phyloP scores from a whole-genome alignment of 805 yeast species.

The Cyberlindnera misumaiensis region DNA sequence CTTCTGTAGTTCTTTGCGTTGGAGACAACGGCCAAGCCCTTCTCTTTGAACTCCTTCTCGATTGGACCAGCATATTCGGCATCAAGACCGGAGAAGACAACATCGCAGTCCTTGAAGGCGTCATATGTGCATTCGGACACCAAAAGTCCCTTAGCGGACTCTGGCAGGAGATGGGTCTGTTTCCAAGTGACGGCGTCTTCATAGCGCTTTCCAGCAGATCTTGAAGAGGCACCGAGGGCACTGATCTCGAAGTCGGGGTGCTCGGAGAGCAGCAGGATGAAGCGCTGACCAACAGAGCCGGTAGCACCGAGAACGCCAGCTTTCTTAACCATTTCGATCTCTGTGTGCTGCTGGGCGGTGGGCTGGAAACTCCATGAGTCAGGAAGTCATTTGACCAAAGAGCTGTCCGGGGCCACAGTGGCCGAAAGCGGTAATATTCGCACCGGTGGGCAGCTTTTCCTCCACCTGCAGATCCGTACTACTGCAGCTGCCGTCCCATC shows the following conservation, averaged over 20 bases:
- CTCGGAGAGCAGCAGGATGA: constrained; percentile 71
- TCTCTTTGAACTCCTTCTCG: constrained; percentile 75
- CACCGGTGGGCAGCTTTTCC: too few relatives aligned
- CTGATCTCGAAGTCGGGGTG: constrained; percentile 87
- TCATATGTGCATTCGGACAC: constrained; percentile 77
- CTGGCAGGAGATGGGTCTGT: constrained; percentile 81
- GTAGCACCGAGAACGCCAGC: constrained; percentile 97
- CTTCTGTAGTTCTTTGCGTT: constrained; percentile 96
- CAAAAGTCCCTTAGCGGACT: constrained; percentile 47
- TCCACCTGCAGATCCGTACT: too few relatives aligned
- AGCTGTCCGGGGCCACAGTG: too few relatives aligned
- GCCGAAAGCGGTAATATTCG: too few relatives aligned
- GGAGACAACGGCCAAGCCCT: constrained; percentile 80
- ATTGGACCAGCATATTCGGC: constrained; percentile 90
- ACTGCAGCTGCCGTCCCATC: too few relatives aligned
- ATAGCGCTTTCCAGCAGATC: constrained; percentile 90
- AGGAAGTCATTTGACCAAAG: too few relatives aligned
- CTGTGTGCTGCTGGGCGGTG: too few relatives aligned
- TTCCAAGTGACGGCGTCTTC: constrained; percentile 89
- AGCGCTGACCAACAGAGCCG: constrained; percentile 96
- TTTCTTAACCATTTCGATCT: constrained; percentile 28
- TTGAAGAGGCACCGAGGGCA: constrained; percentile 84
- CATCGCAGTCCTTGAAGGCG: constrained; percentile 80
- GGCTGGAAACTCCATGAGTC: too few relatives aligned
- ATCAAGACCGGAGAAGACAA: constrained; percentile 92